Conservation (phyloP, 2,329 filamentous ascomycete genomes). For the Colletotrichum tamarilloi region DNA sequence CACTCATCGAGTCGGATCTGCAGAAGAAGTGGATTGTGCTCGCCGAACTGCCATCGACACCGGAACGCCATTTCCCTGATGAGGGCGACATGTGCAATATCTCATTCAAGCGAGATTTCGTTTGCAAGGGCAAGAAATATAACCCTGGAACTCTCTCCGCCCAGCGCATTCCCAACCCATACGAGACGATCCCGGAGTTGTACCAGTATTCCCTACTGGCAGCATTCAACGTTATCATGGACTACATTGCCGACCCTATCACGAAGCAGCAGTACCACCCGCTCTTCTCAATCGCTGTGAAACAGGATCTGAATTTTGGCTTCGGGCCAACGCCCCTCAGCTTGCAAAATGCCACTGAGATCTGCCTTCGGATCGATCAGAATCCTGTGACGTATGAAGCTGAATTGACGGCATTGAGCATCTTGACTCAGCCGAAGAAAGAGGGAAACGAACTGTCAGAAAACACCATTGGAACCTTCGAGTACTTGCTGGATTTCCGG, state of each 20-base stretch:
- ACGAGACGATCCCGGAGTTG: background rate
- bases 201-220: slow-evolving; percentile 1
- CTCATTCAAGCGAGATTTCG: slow-evolving; percentile 7
- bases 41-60: background rate
- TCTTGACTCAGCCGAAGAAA: slow-evolving; percentile 15
- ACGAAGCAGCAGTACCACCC: slow-evolving; percentile 18
- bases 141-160: slow-evolving; percentile 20
- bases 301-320: background rate
- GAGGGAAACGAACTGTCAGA: background rate
- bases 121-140: background rate
- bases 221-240: slow-evolving; percentile 21
- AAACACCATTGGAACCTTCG: slow-evolving; percentile 1
- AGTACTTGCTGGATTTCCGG: slow-evolving; percentile 29
- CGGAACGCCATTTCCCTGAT: slow-evolving; percentile 11
- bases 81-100: slow-evolving; percentile 20
- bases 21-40: slow-evolving; percentile 31
- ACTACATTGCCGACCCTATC: slow-evolving; percentile 17
- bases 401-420: slow-evolving; percentile 18
- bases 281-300: background rate
- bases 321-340: background rate
- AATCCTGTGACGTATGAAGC: slow-evolving; percentile 23
- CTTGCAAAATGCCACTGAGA: slow-evolving; percentile 12
- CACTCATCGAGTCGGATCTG: slow-evolving; percentile 19
- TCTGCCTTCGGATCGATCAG: slow-evolving; percentile 1
- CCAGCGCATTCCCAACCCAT: slow-evolving; percentile 16